Percentiles rank a stretch among this genome's conserved stretches.
Evolutionary conservation across 106 monocot genomes (phyloP).

Genomic region (Acanthochlamys bracteata): DNA sequence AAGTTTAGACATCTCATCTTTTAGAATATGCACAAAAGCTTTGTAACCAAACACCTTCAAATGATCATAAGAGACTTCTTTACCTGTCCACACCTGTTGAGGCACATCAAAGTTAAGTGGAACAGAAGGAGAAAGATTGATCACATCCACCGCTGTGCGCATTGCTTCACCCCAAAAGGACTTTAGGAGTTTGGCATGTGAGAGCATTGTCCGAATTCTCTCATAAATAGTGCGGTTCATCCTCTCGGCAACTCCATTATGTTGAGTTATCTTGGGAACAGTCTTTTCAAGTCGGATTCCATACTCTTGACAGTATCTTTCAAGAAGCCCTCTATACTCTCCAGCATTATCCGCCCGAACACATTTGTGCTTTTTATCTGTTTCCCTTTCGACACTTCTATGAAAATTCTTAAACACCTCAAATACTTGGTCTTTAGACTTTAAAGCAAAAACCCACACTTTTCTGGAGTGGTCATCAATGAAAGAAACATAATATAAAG

Average conservation of each 20-base stretch:
- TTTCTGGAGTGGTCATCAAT: constrained; percentile 4
- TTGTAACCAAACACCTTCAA: constrained; percentile 5
- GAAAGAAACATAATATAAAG: constrained; percentile 1
- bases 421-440: constrained; percentile 3
- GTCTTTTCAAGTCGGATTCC: constrained; percentile 2
- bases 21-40: constrained; percentile 4
- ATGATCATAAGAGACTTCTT: constrained; percentile 5
- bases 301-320: background rate
- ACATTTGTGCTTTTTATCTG: background rate
- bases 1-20: constrained; percentile 11
- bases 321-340: background rate
- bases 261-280: constrained; percentile 4
- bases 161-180: too few species aligned
- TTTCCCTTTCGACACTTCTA: constrained; percentile 1
- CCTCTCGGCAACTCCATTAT: constrained; percentile 12
- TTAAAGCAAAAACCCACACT: constrained; percentile 5
- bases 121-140: constrained; percentile 4
- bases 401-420: background rate
- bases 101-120: constrained; percentile 4
- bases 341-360: background rate
- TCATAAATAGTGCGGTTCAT: background rate
- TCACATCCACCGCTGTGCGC: constrained; percentile 4
- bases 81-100: constrained; percentile 4
- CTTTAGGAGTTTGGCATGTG: constrained; percentile 4
- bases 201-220: background rate